Conservation (phyloP, 768 basidiomycete genomes). For the Pisolithus orientalis region DNA sequence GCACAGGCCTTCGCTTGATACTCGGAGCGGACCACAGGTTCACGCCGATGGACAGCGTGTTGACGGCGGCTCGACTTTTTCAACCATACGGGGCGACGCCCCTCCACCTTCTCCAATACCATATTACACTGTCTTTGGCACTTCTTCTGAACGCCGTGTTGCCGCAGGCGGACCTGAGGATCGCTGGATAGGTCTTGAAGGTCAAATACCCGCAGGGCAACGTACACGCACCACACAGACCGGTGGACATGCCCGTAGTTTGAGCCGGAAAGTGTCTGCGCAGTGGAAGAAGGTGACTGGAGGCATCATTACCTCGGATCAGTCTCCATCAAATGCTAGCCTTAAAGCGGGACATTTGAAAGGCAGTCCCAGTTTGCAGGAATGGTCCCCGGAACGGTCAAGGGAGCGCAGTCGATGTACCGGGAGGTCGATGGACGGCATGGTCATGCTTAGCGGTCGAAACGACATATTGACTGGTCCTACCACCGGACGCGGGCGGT, state of each 20-base stretch:
- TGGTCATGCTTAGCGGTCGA: slow-evolving; percentile 5
- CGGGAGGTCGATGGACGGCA: slow-evolving; percentile 15
- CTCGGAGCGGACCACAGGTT: slow-evolving; percentile 3
- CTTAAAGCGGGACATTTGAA: slow-evolving; percentile 9
- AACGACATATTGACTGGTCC: slow-evolving; percentile 10
- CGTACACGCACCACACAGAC: neutral
- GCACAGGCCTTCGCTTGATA: slow-evolving; percentile 20
- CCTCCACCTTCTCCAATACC: slow-evolving; percentile 26
- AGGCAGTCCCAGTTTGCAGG: slow-evolving; percentile 31
- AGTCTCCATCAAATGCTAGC: slow-evolving; percentile 14
- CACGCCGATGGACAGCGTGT: neutral
- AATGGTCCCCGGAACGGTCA: slow-evolving; percentile 12
- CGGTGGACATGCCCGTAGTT: slow-evolving; percentile 13
- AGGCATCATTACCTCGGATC: slow-evolving; percentile 12
- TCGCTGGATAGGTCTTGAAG: slow-evolving; percentile 8
- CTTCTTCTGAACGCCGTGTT: slow-evolving; percentile 37
- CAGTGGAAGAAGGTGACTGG: slow-evolving; percentile 25
- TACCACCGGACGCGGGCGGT: slow-evolving; percentile 3
- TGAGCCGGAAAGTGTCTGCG: slow-evolving; percentile 33
- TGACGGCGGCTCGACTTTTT: neutral
- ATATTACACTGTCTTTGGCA: slow-evolving; percentile 55
- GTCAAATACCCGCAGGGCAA: slow-evolving; percentile 4
- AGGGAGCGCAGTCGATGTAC: slow-evolving; percentile 2
- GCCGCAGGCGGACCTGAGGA: slow-evolving; percentile 41
- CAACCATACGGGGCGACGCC: slow-evolving; percentile 12